Percentiles rank a stretch among this genome's conserved stretches.
phyloP scores from a whole-genome alignment of 164 flowering plant species.

The Nymphaea thermarum region DNA sequence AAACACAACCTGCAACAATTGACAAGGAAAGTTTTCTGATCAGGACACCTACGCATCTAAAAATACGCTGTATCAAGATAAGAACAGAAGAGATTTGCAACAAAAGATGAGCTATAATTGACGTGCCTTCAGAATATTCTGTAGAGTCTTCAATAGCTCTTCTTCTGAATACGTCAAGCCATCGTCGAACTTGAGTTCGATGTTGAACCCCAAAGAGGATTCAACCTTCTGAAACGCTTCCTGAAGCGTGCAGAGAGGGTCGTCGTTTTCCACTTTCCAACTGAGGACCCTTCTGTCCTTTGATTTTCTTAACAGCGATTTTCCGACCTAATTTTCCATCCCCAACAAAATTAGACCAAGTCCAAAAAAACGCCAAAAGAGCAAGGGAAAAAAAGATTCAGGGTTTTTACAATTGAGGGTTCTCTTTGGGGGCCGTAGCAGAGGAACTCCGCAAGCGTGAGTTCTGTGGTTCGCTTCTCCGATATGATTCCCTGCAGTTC shows the following conservation, averaged over 20 bases:
- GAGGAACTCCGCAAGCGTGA: constrained; percentile 49
- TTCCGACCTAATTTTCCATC: constrained; percentile 22
- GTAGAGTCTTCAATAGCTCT: constrained; percentile 35
- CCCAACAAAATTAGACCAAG: neutral
- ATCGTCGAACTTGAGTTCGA: constrained; percentile 89
- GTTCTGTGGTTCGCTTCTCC: constrained; percentile 70
- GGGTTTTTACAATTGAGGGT: constrained; percentile 13
- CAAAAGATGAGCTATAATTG: no score
- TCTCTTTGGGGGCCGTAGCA: constrained; percentile 71
- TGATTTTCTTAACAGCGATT: constrained; percentile 50
- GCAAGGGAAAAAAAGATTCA: neutral
- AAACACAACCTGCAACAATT: constrained; percentile 38
- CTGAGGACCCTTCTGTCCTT: constrained; percentile 59
- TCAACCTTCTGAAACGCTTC: constrained; percentile 65
- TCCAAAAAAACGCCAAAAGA: neutral
- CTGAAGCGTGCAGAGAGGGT: constrained; percentile 61
- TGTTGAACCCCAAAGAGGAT: constrained; percentile 73
- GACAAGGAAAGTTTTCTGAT: no score
- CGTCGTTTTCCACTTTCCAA: constrained; percentile 77
- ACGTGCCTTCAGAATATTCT: constrained; percentile 38
- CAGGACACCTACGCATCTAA: no score
- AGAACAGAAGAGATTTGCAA: neutral
- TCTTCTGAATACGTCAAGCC: constrained; percentile 38
- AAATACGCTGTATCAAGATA: no score
- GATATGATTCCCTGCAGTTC: constrained; percentile 42